phyloP scores from a whole-genome alignment of 2,329 filamentous ascomycete species.

The Raffaelea deltoideospora region DNA sequence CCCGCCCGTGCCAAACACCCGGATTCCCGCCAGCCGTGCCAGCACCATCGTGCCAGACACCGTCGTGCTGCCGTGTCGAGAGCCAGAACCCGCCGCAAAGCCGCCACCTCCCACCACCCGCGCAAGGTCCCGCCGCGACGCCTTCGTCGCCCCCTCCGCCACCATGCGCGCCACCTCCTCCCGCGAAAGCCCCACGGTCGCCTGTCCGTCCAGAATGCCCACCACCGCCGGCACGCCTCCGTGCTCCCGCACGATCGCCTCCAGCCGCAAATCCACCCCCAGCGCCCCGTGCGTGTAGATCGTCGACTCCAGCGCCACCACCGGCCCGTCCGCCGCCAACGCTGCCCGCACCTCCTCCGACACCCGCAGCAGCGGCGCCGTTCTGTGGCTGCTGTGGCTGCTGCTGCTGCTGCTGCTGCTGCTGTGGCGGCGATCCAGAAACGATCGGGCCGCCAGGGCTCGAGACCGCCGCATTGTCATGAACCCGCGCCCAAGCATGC shows the following conservation, averaged over 20 bases:
- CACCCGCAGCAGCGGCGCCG: slow-evolving; percentile 47
- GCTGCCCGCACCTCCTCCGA: slow-evolving; percentile 76
- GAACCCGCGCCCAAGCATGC: too few species aligned
- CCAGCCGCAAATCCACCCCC: slow-evolving; percentile 56
- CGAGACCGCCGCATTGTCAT: too few species aligned
- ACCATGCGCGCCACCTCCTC: slow-evolving; percentile 64
- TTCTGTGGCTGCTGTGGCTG: too few species aligned
- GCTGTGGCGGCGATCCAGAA: not conserved
- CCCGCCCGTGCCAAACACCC: slow-evolving; percentile 86
- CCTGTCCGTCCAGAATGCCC: slow-evolving; percentile 70
- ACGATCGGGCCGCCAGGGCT: not conserved
- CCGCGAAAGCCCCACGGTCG: slow-evolving; percentile 59
- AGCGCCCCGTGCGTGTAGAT: slow-evolving; percentile 93
- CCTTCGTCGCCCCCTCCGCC: slow-evolving; percentile 58
- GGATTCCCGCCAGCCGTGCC: slow-evolving; percentile 73
- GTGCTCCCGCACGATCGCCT: slow-evolving; percentile 64
- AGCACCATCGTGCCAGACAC: slow-evolving; percentile 88
- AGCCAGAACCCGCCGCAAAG: too few species aligned
- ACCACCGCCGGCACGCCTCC: slow-evolving; percentile 84
- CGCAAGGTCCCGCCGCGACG: slow-evolving; percentile 75
- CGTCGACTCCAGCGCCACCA: slow-evolving; percentile 87
- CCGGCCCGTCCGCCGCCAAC: slow-evolving; percentile 56
- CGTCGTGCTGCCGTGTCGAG: slow-evolving; percentile 84
- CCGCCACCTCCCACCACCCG: slow-evolving; percentile 48
- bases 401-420: not conserved